These are phyloP conservation scores for Tillandsia leiboldiana DNA, from an alignment of 176 grass and related monocot genomes.

Conservation along the genomic window DNA sequence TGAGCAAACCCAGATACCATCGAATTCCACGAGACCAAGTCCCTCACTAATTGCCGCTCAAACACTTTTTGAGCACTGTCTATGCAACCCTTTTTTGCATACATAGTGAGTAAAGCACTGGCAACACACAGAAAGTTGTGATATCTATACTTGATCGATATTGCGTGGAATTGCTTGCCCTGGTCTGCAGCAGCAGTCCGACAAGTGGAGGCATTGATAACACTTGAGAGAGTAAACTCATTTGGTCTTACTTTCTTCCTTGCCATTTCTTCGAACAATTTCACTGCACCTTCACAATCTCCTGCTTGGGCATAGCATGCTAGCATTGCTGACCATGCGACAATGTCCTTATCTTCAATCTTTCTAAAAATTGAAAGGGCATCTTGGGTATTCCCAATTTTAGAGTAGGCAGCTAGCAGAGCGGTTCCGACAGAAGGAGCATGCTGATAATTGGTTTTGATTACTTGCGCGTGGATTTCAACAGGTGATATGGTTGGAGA, in stretches of 20 bases:
- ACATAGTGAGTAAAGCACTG: constrained; percentile 67
- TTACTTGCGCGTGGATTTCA: constrained; percentile 56
- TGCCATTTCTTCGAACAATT: constrained; percentile 48
- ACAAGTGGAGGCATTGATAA: constrained; percentile 45
- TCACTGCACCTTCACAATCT: constrained; percentile 44
- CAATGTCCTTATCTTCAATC: constrained; percentile 58
- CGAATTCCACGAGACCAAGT: constrained; percentile 73
- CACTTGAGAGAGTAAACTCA: constrained; percentile 71
- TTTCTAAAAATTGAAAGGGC: constrained; percentile 41
- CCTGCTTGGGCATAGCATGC: constrained; percentile 59
- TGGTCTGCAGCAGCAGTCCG: constrained; percentile 36
- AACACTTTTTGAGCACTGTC: constrained; percentile 57
- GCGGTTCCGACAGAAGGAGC: constrained; percentile 48
- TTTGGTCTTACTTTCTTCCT: constrained; percentile 45
- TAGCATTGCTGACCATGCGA: constrained; percentile 72
- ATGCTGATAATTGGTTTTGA: constrained; percentile 54
- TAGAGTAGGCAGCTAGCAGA: constrained; percentile 56
- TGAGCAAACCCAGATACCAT: constrained; percentile 69
- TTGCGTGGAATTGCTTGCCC: constrained; percentile 64
- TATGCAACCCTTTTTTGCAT: constrained; percentile 66
- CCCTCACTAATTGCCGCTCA: constrained; percentile 49
- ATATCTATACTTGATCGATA: constrained; percentile 57
- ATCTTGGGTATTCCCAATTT: constrained; percentile 30
- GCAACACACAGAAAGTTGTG: constrained; percentile 48
- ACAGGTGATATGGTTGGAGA: constrained; percentile 28